Conservation (phyloP, 306 rosid species). For the Lagenaria siceraria region DNA sequence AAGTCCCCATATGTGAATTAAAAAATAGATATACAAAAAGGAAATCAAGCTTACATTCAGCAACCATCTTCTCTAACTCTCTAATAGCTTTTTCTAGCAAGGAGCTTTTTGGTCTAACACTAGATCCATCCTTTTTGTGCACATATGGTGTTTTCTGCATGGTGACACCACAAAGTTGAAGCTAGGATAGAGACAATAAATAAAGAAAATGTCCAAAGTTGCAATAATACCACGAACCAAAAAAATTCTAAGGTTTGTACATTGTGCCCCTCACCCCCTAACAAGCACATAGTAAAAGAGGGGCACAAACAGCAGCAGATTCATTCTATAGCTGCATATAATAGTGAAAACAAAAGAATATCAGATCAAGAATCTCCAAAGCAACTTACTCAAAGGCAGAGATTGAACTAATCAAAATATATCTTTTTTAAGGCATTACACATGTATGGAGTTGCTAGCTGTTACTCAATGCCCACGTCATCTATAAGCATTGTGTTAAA, state of each 20-base stretch:
- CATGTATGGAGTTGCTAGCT: background rate
- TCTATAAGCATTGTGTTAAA: background rate
- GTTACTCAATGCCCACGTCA: background rate
- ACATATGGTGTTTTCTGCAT: slow-evolving; percentile 54
- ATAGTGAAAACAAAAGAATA: background rate
- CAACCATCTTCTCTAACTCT: slow-evolving; percentile 91
- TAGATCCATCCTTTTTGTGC: slow-evolving; percentile 78
- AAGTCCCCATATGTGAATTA: background rate
- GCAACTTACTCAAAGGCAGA: background rate
- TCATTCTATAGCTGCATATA: background rate
- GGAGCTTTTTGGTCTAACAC: slow-evolving; percentile 62
- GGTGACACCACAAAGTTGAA: slow-evolving; percentile 7
- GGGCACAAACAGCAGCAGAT: background rate
- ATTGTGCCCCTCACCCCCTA: background rate
- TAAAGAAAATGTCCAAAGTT: background rate
- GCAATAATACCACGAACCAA: background rate
- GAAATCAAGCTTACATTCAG: slow-evolving; percentile 61
- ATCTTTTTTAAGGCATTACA: background rate
- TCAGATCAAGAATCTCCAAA: background rate
- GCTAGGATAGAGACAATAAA: background rate
- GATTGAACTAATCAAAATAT: background rate
- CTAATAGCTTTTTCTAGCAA: slow-evolving; percentile 84
- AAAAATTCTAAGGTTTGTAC: background rate
- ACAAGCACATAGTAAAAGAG: background rate
- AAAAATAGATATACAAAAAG: slow-evolving; percentile 11